Conservation (phyloP, 768 basidiomycete species). For the Mycena vulgaris region DNA sequence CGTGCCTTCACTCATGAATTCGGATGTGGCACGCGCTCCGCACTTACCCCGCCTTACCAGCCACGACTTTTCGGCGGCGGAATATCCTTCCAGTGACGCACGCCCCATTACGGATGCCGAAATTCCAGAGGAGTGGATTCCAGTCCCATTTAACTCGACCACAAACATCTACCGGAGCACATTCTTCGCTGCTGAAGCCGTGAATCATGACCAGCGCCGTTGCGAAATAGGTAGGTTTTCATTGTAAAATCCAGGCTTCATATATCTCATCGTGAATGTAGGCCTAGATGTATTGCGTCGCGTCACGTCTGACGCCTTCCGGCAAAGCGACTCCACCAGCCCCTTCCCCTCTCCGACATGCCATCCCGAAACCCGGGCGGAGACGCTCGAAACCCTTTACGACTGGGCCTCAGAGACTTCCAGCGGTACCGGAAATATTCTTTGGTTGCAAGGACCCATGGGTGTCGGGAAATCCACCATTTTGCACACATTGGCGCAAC, state of each 20-base stretch:
- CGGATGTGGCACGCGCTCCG: background rate
- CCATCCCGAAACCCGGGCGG: slow-evolving; percentile 26
- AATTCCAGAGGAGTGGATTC: slow-evolving; percentile 9
- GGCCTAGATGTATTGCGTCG: slow-evolving; percentile 34
- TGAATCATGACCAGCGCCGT: background rate
- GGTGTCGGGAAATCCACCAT: slow-evolving; percentile 37
- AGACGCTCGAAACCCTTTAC: slow-evolving; percentile 7
- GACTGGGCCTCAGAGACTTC: slow-evolving; percentile 16
- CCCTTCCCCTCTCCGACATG: background rate
- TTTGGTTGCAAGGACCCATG: slow-evolving; percentile 26
- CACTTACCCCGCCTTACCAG: background rate
- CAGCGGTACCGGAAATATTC: slow-evolving; percentile 1
- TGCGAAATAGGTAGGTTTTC: slow-evolving; percentile 12
- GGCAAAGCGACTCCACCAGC: background rate
- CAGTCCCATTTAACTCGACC: background rate
- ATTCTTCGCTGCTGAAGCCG: slow-evolving; percentile 18
- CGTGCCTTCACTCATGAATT: background rate
- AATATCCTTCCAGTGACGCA: background rate
- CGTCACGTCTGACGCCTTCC: background rate
- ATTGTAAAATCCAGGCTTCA: background rate
- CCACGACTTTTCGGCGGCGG: background rate
- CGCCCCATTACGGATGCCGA: background rate
- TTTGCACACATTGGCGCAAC: slow-evolving; percentile 14
- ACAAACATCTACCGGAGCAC: slow-evolving; percentile 18
- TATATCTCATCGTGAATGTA: background rate